Percentiles rank a stretch among this genome's conserved stretches.
Evolutionary conservation across 192 early-diverging fungal genomes (phyloP).

Genomic region (Backusella tarrabulga): DNA sequence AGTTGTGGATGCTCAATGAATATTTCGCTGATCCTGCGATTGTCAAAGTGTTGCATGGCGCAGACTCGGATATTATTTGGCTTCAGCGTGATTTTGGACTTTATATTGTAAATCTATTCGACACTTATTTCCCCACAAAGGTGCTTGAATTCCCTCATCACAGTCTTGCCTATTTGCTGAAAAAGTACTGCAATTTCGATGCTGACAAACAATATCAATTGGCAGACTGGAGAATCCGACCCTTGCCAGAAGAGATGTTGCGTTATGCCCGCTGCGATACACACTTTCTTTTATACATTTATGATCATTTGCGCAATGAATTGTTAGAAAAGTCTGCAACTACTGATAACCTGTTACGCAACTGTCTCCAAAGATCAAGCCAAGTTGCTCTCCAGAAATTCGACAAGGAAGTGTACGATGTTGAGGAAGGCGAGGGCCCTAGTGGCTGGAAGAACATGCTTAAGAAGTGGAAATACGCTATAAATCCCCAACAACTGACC

Average conservation of each 20-base stretch:
- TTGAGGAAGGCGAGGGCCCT: slow-evolving; percentile 70
- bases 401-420: slow-evolving; percentile 85
- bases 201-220: slow-evolving; percentile 95
- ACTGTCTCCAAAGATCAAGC: slow-evolving; percentile 62
- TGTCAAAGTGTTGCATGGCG: slow-evolving; percentile 94
- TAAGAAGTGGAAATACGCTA: slow-evolving; percentile 57
- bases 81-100: slow-evolving; percentile 96
- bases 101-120: slow-evolving; percentile 95
- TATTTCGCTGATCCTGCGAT: slow-evolving; percentile 85
- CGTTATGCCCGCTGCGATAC: slow-evolving; percentile 93
- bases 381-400: slow-evolving; percentile 67
- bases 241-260: slow-evolving; percentile 89
- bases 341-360: slow-evolving; percentile 64
- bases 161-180: slow-evolving; percentile 79
- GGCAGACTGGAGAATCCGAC: slow-evolving; percentile 97
- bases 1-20: slow-evolving; percentile 76
- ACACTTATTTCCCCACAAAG: slow-evolving; percentile 93
- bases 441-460: slow-evolving; percentile 77
- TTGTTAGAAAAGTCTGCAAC: slow-evolving; percentile 64
- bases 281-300: slow-evolving; percentile 95
- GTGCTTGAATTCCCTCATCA: slow-evolving; percentile 80
- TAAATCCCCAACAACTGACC: slow-evolving; percentile 59
- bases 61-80: slow-evolving; percentile 95
- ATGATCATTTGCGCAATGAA: slow-evolving; percentile 88
- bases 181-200: slow-evolving; percentile 71